Percentiles rank a stretch among this genome's conserved stretches.
Conservation (phyloP, 345 rosid genomes). For the Salix arbutifolia region DNA sequence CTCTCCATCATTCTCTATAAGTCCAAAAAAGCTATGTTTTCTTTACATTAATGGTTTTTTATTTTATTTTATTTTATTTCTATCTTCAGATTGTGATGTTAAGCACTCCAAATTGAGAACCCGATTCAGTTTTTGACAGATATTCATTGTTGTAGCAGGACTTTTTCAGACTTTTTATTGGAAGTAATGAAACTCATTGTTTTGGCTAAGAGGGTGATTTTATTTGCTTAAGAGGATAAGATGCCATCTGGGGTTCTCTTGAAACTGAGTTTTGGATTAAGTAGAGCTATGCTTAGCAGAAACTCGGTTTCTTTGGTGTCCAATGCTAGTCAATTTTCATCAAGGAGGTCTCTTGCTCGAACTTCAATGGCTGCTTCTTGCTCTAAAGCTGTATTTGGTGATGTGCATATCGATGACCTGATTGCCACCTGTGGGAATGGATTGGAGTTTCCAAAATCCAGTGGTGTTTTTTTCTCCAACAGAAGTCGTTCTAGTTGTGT, state of each 20-base stretch:
- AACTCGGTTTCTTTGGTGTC: conserved; percentile 21
- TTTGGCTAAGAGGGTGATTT: conserved; percentile 10
- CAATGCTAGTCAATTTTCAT: conserved; percentile 16
- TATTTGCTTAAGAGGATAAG: conserved; percentile 22
- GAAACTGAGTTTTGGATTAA: conserved; percentile 47
- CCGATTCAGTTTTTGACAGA: conserved; percentile 13
- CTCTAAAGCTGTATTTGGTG: conserved; percentile 62
- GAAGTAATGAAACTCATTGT: conserved; percentile 20
- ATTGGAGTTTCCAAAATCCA: conserved; percentile 49
- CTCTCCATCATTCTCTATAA: not conserved
- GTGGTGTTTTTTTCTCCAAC: conserved; percentile 49
- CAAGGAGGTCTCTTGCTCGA: conserved; percentile 19
- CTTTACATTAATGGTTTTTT: not conserved
- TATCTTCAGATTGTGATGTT: not conserved
- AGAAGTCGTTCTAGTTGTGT: conserved; percentile 34
- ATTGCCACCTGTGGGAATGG: conserved; percentile 48
- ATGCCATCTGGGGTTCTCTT: conserved; percentile 58
- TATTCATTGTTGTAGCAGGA: not conserved
- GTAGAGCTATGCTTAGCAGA: conserved; percentile 22
- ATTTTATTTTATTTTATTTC: not conserved
- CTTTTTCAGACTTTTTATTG: not conserved
- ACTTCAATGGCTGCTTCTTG: conserved; percentile 65
- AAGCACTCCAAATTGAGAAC: not conserved
- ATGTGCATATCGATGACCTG: conserved; percentile 60
- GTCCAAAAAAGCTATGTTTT: conserved; percentile 2